These are phyloP conservation scores for Aspergillus transmontanensis DNA, from an alignment of 2,329 filamentous ascomycete species.

Conservation along the genomic window DNA sequence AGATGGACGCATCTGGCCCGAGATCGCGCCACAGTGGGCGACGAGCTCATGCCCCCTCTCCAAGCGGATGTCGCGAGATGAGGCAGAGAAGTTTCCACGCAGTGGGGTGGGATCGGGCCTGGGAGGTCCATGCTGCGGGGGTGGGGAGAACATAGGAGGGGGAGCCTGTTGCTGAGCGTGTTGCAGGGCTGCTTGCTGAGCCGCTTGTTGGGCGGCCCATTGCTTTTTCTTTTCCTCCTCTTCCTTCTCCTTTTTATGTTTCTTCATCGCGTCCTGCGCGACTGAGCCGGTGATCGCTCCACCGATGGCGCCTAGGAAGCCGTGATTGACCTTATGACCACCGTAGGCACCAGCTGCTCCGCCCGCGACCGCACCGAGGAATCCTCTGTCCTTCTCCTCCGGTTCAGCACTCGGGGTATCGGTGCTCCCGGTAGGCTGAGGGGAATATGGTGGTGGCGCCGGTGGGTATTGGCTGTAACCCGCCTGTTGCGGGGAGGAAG, in stretches of 20 bases:
- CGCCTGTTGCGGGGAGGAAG: not conserved
- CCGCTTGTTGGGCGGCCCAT: not conserved
- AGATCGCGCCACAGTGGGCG: constrained; percentile 34
- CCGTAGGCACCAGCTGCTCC: constrained; percentile 47
- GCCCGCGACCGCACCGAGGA: constrained; percentile 48
- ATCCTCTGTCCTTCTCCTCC: constrained; percentile 44
- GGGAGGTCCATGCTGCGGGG: not conserved
- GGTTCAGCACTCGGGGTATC: not conserved
- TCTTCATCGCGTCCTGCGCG: constrained; percentile 48
- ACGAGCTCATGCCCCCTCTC: constrained; percentile 40
- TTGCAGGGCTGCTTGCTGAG: not conserved
- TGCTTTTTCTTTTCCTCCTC: constrained; percentile 11
- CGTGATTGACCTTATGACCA: constrained; percentile 50
- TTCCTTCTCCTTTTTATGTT: constrained; percentile 35
- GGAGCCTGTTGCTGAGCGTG: not conserved
- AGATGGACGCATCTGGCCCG: constrained; percentile 35
- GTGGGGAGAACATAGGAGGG: not conserved
- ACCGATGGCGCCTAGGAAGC: constrained; percentile 49
- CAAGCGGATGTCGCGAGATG: constrained; percentile 35
- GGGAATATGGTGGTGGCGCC: constrained; percentile 6
- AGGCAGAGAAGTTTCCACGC: constrained; percentile 43
- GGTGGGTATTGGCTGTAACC: constrained; percentile 1
- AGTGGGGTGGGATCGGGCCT: not conserved
- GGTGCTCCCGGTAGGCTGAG: not conserved
- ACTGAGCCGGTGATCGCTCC: constrained; percentile 49